Evolutionary conservation across 768 basidiomycete genomes (phyloP).

Genomic region (Clathrus columnatus): DNA sequence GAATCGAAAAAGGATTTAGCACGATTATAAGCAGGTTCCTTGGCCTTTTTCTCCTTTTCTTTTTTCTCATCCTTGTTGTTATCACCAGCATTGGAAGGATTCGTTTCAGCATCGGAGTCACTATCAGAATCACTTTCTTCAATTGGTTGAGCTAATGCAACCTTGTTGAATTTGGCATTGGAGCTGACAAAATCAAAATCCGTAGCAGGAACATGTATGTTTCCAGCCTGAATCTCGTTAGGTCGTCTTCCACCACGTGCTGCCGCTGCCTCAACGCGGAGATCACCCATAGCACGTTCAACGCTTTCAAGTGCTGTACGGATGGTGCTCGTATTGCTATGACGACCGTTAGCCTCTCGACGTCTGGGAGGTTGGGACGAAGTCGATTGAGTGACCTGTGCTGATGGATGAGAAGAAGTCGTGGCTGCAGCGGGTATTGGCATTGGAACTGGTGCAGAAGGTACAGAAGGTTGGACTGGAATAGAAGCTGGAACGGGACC

Average conservation of each 20-base stretch:
- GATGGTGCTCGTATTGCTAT: conserved; percentile 30
- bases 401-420: conserved; percentile 12
- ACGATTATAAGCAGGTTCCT: conserved; percentile 57
- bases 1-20: conserved; percentile 78
- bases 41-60: conserved; percentile 26
- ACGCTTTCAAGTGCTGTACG: conserved; percentile 30
- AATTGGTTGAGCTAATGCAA: conserved; percentile 35
- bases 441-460: not conserved
- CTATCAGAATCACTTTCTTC: conserved; percentile 14
- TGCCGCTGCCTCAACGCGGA: conserved; percentile 30
- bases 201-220: conserved; percentile 53
- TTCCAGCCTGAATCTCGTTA: conserved; percentile 23
- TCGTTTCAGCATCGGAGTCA: conserved; percentile 24
- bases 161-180: conserved; percentile 78
- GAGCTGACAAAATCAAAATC: conserved; percentile 78
- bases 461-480: conserved; percentile 13
- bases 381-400: conserved; percentile 18
- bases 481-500: conserved; percentile 16
- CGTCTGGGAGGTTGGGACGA: conserved; percentile 20
- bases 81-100: conserved; percentile 21
- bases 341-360: conserved; percentile 34
- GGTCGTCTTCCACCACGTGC: conserved; percentile 31
- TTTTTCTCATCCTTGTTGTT: conserved; percentile 18
- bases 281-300: conserved; percentile 45
- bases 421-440: conserved; percentile 19